Evolutionary conservation across 1,139 yeast genomes (phyloP).

Genomic region (Taiozyma sp.): DNA sequence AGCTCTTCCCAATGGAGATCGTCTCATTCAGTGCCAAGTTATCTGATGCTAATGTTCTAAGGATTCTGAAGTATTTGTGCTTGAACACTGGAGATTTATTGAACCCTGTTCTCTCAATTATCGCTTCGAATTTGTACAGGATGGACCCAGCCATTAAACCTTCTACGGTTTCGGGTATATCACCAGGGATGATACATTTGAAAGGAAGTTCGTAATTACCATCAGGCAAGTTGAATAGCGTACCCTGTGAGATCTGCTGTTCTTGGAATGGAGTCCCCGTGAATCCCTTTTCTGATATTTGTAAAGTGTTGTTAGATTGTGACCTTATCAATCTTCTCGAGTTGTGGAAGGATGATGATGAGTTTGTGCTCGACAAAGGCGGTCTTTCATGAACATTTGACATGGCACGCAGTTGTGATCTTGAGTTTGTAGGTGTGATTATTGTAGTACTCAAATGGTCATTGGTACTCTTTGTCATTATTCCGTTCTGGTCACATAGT

Average conservation of each 20-base stretch:
- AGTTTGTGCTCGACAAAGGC: neutral
- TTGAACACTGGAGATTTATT: slow-evolving; percentile 23
- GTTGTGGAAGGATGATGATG: neutral
- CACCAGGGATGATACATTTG: slow-evolving; percentile 47
- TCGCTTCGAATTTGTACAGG: slow-evolving; percentile 48
- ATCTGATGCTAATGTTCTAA: slow-evolving; percentile 50
- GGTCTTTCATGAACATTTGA: neutral
- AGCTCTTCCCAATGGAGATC: slow-evolving; percentile 53
- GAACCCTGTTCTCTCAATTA: slow-evolving; percentile 43
- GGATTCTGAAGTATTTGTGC: slow-evolving; percentile 39
- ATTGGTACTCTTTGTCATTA: slow-evolving; percentile 38
- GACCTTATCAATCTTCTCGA: slow-evolving; percentile 12
- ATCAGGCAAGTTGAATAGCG: slow-evolving; percentile 42
- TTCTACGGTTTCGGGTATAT: slow-evolving; percentile 61
- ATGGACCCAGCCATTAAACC: slow-evolving; percentile 54
- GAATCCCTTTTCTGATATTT: slow-evolving; percentile 23
- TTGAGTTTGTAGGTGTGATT: neutral
- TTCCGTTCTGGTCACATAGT: slow-evolving; percentile 42
- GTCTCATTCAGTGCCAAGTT: slow-evolving; percentile 47
- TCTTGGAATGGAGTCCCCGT: slow-evolving; percentile 34
- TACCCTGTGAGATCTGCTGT: slow-evolving; percentile 21
- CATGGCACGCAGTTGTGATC: neutral
- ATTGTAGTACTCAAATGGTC: slow-evolving; percentile 19
- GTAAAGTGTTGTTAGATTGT: slow-evolving; percentile 21
- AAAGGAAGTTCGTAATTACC: slow-evolving; percentile 71